Base-by-base conservation (phyloP, 371 early-diverging fungal genomes). In the Dinochytrium kinnereticum region DNA sequence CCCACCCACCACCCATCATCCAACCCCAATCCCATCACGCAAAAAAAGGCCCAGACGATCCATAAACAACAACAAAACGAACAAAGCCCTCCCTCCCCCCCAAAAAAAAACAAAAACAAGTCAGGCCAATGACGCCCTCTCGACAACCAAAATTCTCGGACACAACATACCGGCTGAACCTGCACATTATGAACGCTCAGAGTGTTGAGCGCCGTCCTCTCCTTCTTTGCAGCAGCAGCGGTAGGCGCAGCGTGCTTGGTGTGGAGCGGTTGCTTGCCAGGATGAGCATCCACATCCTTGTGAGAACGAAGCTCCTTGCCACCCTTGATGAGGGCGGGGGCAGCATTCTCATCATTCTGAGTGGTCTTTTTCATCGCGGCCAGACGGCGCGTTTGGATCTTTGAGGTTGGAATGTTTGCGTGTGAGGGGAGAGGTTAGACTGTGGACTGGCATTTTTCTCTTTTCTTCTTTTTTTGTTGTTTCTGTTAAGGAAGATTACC, bases 281-380 rank as follows among this genome's bases (percentile, higher is more conserved):
- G 38, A 10, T 24, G n/a, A n/a, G 10, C 57, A n/a, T 44, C 40
- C 15, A 5, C n/a, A 7, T 38, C 49, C 44, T 66, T 66, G n/a
- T 21, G 28, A 28, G 66, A 66, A 24, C 66, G 66, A 5, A 66
- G 66, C 44, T 66, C 49, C 37, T 66, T 66, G 40, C 66, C 66
- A 19, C 40, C 44, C 28, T 66, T 66, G 30, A 37, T 37, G 5
- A 44, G n/a, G 5, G 44, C 17, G 44, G 66, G 66, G 17, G 44
- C 66, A 66, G 66, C 49, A 66, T 66, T 44, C 26, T 66, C 66
- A 66, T 66, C 49, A 26, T 3, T 66, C 44, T 40, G 44, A 66
- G 26, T 66, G 19, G 13, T 40, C 28, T 37, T 66, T 33, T 66
- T 66, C 37, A 61, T 34, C 10, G 61, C 61, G 15, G 61, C 61